Evolutionary conservation across 768 basidiomycete genomes (phyloP).

Genomic region (Trametes sanguinea): DNA sequence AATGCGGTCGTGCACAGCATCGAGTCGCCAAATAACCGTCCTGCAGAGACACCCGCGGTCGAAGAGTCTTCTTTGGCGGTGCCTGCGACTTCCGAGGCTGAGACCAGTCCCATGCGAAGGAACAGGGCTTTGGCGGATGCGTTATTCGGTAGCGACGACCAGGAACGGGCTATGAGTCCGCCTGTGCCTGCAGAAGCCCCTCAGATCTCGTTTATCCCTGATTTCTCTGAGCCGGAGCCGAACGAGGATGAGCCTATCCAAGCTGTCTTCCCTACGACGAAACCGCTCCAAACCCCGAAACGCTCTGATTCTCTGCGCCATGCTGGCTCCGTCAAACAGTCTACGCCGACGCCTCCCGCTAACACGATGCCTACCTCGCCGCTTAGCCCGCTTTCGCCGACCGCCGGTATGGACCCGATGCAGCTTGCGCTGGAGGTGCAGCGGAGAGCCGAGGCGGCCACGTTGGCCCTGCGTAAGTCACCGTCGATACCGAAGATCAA

Average conservation of each 20-base stretch:
- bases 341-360: conserved; percentile 1
- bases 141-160: conserved; percentile 60
- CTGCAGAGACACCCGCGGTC: conserved; percentile 6
- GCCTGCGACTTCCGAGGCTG: conserved; percentile 38
- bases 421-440: conserved; percentile 68
- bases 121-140: conserved; percentile 78
- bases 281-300: conserved; percentile 19
- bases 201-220: conserved; percentile 20
- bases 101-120: conserved; percentile 51
- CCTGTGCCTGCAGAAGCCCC: conserved; percentile 34
- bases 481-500: conserved; percentile 39
- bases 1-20: conserved; percentile 64
- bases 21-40: conserved; percentile 36
- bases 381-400: conserved; percentile 13
- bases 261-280: background rate
- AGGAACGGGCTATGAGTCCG: conserved; percentile 22
- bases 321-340: background rate
- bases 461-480: conserved; percentile 45
- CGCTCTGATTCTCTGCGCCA: conserved; percentile 14
- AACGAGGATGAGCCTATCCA: conserved; percentile 17
- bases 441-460: conserved; percentile 60
- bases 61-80: conserved; percentile 31
- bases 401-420: conserved; percentile 43
- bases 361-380: conserved; percentile 3
- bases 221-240: conserved; percentile 11